Evolutionary conservation across 352 stramenopile genomes (phyloP).

Genomic region (Peronospora farinosa): DNA sequence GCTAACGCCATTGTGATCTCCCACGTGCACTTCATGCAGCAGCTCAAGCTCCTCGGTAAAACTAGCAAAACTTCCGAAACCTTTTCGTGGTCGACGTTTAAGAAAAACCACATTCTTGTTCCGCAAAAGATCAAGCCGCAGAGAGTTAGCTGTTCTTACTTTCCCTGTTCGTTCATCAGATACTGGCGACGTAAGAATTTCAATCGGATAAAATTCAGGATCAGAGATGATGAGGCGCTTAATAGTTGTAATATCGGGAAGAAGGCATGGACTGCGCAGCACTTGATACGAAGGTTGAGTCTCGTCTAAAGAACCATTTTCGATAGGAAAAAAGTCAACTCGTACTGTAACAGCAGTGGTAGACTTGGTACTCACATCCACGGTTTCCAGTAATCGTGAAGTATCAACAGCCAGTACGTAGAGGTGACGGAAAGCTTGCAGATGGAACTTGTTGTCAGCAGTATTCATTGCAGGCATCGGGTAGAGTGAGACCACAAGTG

Average conservation of each 20-base stretch:
- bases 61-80: constrained; percentile 9
- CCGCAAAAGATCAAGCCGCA: constrained; percentile 50
- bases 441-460: constrained; percentile 91
- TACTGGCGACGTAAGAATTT: constrained; percentile 38
- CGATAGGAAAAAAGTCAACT: constrained; percentile 32
- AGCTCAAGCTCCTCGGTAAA: constrained; percentile 20
- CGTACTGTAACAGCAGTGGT: constrained; percentile 43
- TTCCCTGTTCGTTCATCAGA: constrained; percentile 4
- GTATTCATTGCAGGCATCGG: constrained; percentile 90
- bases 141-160: constrained; percentile 42
- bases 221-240: constrained; percentile 46
- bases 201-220: constrained; percentile 57
- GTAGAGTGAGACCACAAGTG: constrained; percentile 92
- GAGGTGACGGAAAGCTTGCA: constrained; percentile 88
- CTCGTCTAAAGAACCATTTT: constrained; percentile 1
- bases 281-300: constrained; percentile 20
- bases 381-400: constrained; percentile 58
- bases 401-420: constrained; percentile 83
- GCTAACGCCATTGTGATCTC: not conserved
- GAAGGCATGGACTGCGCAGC: constrained; percentile 58
- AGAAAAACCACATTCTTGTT: constrained; percentile 57
- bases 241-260: constrained; percentile 57
- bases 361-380: constrained; percentile 58
- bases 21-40: constrained; percentile 6
- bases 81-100: constrained; percentile 36